Evolutionary conservation across 108 stramenopile species (phyloP), one percentile per base, ranked within the genome.

Genomic region (Skeletonema marinoi): DNA sequence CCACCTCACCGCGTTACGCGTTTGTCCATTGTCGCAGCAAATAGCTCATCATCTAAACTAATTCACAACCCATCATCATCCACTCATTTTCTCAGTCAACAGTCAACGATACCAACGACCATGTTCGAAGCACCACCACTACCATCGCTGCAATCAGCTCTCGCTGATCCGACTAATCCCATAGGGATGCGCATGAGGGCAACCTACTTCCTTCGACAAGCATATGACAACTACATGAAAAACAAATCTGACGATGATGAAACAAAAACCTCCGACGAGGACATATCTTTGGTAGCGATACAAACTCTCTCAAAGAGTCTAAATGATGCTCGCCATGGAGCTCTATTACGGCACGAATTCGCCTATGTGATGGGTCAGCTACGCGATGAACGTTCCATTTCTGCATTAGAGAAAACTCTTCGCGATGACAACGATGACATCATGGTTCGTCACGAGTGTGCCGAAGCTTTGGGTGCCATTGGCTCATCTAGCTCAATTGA

Each of bases 361-460:
- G 98, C 98, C 33, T 99, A 98, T 80, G 96, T 98, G 8, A 75
- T 99, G 62, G 99, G 99, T 32, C 99, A 99, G 70, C 80, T 99
- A 73, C 85, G 94, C 29, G 85, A 96, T 68, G 72, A 78, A 32
- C 73, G 80, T 50, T 91, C 72, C 66, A 88, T 86, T 68, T 77
- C 64, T 4, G 72, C 71, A 64, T 88, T 87, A 51, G 87, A 85
- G 80, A 39, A 60, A 61, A 85, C 78, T 58, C 92, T 86, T 17
- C 31, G 48, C 46, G 67, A 80, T 17, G 89, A 89, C 19, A 74
- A 85, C 51, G 92, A 94, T 72, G 89, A 90, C 80, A 85, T 92
- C 46, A 98, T 99, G 93, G 97, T 98, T 12, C 96, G 98, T 21
- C 98, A 98, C 78, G 98, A 98, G 90, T 96, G 95, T 42, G 99